Base-by-base conservation (phyloP, 1,284 basidiomycete genomes). In the Rhodotorula sp. region DNA sequence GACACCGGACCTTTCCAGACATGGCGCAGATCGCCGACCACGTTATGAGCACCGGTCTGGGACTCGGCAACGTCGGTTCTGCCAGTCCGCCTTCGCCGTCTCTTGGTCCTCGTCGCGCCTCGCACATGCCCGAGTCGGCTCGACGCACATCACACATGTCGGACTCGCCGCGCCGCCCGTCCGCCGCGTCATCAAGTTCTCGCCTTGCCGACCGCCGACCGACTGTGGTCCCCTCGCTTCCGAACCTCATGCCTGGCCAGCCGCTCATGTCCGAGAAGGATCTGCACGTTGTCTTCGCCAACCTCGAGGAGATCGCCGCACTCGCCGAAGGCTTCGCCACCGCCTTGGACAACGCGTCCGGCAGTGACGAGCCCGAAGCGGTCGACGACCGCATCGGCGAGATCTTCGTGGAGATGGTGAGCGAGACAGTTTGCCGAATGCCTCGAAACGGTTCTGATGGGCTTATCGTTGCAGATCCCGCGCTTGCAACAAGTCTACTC, bases 271-370 rank as follows among this genome's bases (percentile, higher is more conserved):
- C 74, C 25, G 58, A 77, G 8, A 72, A 74, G 45, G 82, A 83
- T 66, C 77, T 82, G 17, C 77, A 79, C 58, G 73, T 80, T 67
- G 76, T 83, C 50, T 83, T 83, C 68, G 79, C 80, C 9, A 82
- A 82, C 58, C 74, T 83, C 13, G 81, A 82, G 61, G 75, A 79
- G 41, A 79, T 81, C 55, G 79, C 80, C 71, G 54, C 74, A 2
- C 78, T 83, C 16, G 80, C 82, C 16, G 76, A 78, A 50, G 77
- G 78, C 57, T 82, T 83, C 74, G 75, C 78, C 0, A 75, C 58
- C 3, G 50, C 74, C 3, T 78, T 82, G 21, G 77, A 77, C n/a
- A 70, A 64, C 0, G 78, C 79, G 2, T 65, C 75, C 5, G 80
- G 78, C 19, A 66, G 53, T 23, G 65, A 54, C 27, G 48, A 70